Evolutionary conservation across 495 filamentous ascomycete genomes (phyloP), one percentile per base, ranked within the genome.

Genomic region (Neurospora tetrasperma): DNA sequence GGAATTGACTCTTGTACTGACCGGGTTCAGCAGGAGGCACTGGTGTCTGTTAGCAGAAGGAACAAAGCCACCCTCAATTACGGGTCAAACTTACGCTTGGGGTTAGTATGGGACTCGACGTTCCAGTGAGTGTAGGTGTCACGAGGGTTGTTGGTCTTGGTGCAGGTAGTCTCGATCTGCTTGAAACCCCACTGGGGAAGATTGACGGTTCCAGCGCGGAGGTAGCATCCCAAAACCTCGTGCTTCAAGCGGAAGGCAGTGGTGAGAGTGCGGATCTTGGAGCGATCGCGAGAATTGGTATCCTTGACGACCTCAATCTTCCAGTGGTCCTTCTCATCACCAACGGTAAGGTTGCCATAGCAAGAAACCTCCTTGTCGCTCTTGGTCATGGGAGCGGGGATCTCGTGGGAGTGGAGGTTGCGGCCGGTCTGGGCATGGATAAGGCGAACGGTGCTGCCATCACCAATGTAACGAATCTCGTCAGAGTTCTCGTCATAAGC

Each of bases 111-210:
- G 54, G 92, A 90, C 84, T 99, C 96, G 42, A 99, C 92, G 82
- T 99, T 99, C 96, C 96, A 99, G 85, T 99, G 96, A 14, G 96
- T 98, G 80, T 97, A 98, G 73, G 93, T 88, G 81, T 99, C 96
- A 40, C 89, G 85, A 2, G 94, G 93, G 77, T 95, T 94, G 84
- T 98, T 98, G 75, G 92, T 90, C 85, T 98, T 98, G 73, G 89
- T 88, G 82, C 96, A 99, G 20, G 94, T 97, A 35, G 94, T 93
- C 84, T 99, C 96, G 76, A 98, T 98, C 82, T 99, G 96, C 85
- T 99, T 99, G 88, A 99, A 99, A 73, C 96, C 96, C 96, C 96
- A 99, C 79, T 98, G 96, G 31, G 96, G 96, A 71, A 99, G 87
- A 81, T 98, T 98, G 77, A 94, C 91, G 77, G 97, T 99, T 75